Base-by-base conservation (phyloP, 208 protist species). In the Endotrypanum monterogeii region DNA sequence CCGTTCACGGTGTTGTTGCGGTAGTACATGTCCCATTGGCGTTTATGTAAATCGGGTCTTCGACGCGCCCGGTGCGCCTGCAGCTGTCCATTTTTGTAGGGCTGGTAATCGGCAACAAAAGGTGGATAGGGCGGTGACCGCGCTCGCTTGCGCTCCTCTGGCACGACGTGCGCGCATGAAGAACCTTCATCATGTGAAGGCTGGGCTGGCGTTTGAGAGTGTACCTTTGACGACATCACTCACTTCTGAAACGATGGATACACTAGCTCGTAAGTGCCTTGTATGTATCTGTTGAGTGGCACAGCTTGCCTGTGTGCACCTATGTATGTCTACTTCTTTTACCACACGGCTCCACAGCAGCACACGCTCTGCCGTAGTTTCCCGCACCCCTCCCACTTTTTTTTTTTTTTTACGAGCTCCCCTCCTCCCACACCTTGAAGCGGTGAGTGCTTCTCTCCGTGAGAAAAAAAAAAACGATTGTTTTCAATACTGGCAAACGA, bases 21-120 rank as follows among this genome's bases (percentile, higher is more conserved):
- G 85, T 98, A 98, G 82, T 96, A 98, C 8, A 87, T 41, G 74
- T 98, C 86, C 92, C 94, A 98, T 62, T 95, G 78, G 25, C 75
- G 28, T 70, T 87, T 85, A 76, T 89, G 86, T 37, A 82, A 58
- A 28, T 82, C 81, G 14, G 73, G 51, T 30, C 67, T 23, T 23
- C 32, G 55, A 37, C 69, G 25, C 14, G 66, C 61, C 16, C 77
- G 65, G 56, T 73, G 37, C 35, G 25, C 69, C 44, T 66, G 63
- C 63, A 94, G 74, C 35, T 89, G 83, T 12, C 89, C 74, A 56
- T 81, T 83, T 23, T 83, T 85, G 84, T 98, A 96, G 4, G 94
- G 90, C 12, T 81, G 66, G 74, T 97, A 97, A 65, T 95, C 86
- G 9, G 50, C 25, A 57, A 97, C 88, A 83, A 94, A 93, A 11